Conservation (phyloP, 495 filamentous ascomycete species). For the Lepidopterella palustris region DNA sequence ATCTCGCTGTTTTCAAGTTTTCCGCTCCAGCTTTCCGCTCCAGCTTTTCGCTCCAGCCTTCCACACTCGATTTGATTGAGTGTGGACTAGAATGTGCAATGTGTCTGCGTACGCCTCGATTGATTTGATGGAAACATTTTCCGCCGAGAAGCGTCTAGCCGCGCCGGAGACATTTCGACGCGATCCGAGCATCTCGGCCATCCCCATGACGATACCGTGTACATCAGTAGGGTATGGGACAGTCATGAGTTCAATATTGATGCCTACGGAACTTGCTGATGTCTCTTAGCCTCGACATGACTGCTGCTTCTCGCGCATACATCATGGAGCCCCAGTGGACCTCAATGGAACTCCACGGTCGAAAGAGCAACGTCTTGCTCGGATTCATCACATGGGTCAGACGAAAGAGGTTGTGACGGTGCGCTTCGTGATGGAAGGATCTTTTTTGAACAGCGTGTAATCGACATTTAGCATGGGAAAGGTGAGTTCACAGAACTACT, state of each 20-base stretch:
- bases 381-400: conserved; percentile 22
- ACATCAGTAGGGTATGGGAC: conserved; percentile 8
- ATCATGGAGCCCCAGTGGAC: conserved; percentile 25
- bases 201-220: conserved; percentile 19
- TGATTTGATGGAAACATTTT: conserved; percentile 44
- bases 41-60: conserved; percentile 42
- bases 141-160: conserved; percentile 9
- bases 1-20: neutral
- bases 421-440: conserved; percentile 19
- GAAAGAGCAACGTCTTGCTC: conserved; percentile 23
- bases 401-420: conserved; percentile 14
- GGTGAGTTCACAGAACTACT: neutral
- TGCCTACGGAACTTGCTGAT: neutral
- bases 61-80: conserved; percentile 41
- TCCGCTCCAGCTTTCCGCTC: neutral
- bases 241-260: neutral
- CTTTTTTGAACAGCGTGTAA: conserved; percentile 1
- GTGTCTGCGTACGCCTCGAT: no score
- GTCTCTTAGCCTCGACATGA: conserved; percentile 7
- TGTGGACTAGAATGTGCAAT: conserved; percentile 34
- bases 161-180: conserved; percentile 14
- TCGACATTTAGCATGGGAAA: neutral
- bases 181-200: conserved; percentile 13
- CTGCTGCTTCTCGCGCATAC: conserved; percentile 21
- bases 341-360: conserved; percentile 25